These are phyloP conservation scores for Barbatosphaeria neglecta DNA, from an alignment of 495 filamentous ascomycete species.

Conservation along the genomic window DNA sequence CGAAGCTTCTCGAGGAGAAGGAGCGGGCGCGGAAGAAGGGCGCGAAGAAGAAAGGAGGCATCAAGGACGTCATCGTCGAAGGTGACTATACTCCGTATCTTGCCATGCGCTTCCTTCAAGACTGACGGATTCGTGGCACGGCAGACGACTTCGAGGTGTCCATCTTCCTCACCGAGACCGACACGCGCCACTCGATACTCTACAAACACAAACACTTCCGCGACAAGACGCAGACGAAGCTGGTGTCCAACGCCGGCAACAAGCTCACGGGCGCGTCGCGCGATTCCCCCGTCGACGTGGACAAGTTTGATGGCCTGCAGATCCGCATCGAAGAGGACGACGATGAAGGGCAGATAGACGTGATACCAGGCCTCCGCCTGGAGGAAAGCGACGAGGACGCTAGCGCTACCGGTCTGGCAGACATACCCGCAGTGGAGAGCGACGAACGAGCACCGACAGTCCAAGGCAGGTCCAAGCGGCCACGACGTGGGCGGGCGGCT, in stretches of 20 bases:
- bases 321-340: slow-evolving; percentile 21
- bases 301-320: slow-evolving; percentile 12
- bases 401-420: slow-evolving; percentile 24
- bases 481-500: slow-evolving; percentile 3
- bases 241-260: slow-evolving; percentile 42
- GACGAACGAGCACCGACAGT: slow-evolving; percentile 15
- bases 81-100: slow-evolving; percentile 36
- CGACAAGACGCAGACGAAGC: slow-evolving; percentile 37
- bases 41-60: slow-evolving; percentile 56
- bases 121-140: too few relatives aligned
- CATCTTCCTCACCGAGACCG: slow-evolving; percentile 81
- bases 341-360: slow-evolving; percentile 28
- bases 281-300: slow-evolving; percentile 38
- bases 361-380: slow-evolving; percentile 12
- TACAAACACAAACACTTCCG: slow-evolving; percentile 68
- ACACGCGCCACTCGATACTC: slow-evolving; percentile 78
- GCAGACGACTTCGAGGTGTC: slow-evolving; percentile 93
- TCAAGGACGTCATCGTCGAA: slow-evolving; percentile 78
- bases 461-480: slow-evolving; percentile 15
- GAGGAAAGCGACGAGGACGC: slow-evolving; percentile 28
- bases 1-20: slow-evolving; percentile 83
- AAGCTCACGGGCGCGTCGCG: slow-evolving; percentile 46
- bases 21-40: slow-evolving; percentile 48
- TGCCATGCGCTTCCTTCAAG: background rate
- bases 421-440: slow-evolving; percentile 29